phyloP scores from a whole-genome alignment of 2,329 filamentous ascomycete species.

The Xylariaceae sp. region DNA sequence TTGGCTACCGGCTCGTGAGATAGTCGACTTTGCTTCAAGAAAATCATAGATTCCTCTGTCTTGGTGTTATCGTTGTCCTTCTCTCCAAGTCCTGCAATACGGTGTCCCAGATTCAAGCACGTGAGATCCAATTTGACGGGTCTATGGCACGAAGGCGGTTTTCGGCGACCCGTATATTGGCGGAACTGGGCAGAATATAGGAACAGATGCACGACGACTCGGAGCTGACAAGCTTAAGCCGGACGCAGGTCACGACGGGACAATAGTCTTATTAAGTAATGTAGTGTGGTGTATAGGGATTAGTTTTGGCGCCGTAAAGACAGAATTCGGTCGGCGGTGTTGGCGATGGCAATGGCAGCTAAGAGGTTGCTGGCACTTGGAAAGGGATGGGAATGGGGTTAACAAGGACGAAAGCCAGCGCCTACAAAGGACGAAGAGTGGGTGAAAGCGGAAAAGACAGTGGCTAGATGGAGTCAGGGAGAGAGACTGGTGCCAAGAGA shows the following conservation, averaged over 20 bases:
- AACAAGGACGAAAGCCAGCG: slow-evolving; percentile 24
- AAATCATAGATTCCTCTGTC: slow-evolving; percentile 4
- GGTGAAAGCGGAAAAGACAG: slow-evolving; percentile 23
- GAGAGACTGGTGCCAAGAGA: slow-evolving; percentile 8
- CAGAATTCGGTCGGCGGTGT: too few relatives aligned
- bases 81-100: neutral
- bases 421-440: slow-evolving; percentile 23
- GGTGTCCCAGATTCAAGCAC: too few relatives aligned
- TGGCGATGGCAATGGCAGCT: neutral
- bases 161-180: slow-evolving; percentile 11
- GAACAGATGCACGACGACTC: slow-evolving; percentile 20
- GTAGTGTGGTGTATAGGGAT: too few relatives aligned
- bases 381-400: neutral
- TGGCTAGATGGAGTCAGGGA: slow-evolving; percentile 5
- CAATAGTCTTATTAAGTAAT: too few relatives aligned
- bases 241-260: too few relatives aligned
- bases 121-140: too few relatives aligned
- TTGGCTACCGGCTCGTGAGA: neutral
- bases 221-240: neutral
- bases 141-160: too few relatives aligned
- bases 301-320: too few relatives aligned
- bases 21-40: neutral
- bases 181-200: slow-evolving; percentile 23
- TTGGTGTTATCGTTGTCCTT: neutral
- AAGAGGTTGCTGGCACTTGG: neutral